Evolutionary conservation across 2,329 filamentous ascomycete species (phyloP), one percentile per base, ranked within the genome.

Genomic region (Cladophialophora yegresii): DNA sequence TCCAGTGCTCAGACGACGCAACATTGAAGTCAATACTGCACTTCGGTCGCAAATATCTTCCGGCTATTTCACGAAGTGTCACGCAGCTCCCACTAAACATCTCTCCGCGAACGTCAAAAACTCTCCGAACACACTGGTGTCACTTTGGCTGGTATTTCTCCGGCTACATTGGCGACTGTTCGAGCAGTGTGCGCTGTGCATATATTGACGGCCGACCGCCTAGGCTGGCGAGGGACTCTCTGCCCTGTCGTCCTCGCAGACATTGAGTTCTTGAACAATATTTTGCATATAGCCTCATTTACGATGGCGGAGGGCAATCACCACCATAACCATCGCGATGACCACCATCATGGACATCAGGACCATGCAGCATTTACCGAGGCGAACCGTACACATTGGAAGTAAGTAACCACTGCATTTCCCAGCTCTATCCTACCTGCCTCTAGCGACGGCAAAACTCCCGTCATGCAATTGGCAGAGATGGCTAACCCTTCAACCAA

Each of bases 301-400:
- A 58, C 36, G 26, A 64, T 64, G 62, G 53, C 62, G 4, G 62
- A 64, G 16, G 26, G 6, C 9, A 20, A 50, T 20, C 53, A 64
- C 45, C 54, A 58, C 30, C 64, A 67, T 28, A 49, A 68, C 1
- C 40, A 62, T 16, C 45, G 65, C 40, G 53, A 61, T 4, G 32
- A 58, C 23, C 45, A 62, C 45, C 22, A 64, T 43, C 64, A 68
- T 50, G 51, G 12, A 6, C 50, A 62, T 26, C 23, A 54, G 16
- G 56, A 67, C 32, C 47, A 54, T 32, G 62, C 58, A 28, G 60
- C 67, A 4, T 68, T 71, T 55, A 66, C 68, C 4, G 67, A 69
- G 50, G 54, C 49, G n/a, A 71, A 71, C 51, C 55, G 67, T 23
- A 47, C 59, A 53, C 66, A 68, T 59, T 71, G 67, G 67, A 65